A percentile compares a stretch with the other conserved stretches of the same genome.
phyloP scores from a whole-genome alignment of 2,329 filamentous ascomycete species.

The Curvularia sp. region DNA sequence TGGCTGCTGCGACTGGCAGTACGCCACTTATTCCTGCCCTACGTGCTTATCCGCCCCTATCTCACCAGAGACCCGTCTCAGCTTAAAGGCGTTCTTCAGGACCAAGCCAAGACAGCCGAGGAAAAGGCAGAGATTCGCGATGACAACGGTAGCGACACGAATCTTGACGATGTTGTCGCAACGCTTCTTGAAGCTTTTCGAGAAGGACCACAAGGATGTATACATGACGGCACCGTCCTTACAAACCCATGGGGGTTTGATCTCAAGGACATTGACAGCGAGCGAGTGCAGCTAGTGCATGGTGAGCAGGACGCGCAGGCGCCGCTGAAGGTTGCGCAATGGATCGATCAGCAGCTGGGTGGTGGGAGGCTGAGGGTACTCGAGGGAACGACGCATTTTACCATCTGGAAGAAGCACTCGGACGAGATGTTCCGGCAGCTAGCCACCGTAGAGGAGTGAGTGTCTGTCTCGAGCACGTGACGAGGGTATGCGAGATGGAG shows the following conservation, averaged over 20 bases:
- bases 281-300: conserved; percentile 30
- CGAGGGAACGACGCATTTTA: conserved; percentile 31
- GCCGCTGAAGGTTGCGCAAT: conserved; percentile 26
- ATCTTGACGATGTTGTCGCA: conserved; percentile 28
- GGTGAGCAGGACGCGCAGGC: conserved; percentile 30
- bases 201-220: conserved; percentile 24
- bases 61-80: conserved; percentile 23
- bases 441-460: not conserved
- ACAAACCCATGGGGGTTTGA: conserved; percentile 31
- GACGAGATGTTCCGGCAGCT: conserved; percentile 25
- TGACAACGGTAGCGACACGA: conserved; percentile 15
- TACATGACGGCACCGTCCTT: conserved; percentile 27
- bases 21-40: conserved; percentile 26
- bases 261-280: conserved; percentile 23
- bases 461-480: not conserved
- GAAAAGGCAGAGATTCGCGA: conserved; percentile 26
- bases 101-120: conserved; percentile 29
- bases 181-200: conserved; percentile 28
- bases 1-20: conserved; percentile 17
- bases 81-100: conserved; percentile 30
- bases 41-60: conserved; percentile 22
- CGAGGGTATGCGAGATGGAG: not conserved
- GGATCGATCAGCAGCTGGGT: conserved; percentile 30
- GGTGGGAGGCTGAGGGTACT: conserved; percentile 29
- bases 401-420: conserved; percentile 27